phyloP scores from a whole-genome alignment of 179 eudicot species.

The Amaranthus tricolor region DNA sequence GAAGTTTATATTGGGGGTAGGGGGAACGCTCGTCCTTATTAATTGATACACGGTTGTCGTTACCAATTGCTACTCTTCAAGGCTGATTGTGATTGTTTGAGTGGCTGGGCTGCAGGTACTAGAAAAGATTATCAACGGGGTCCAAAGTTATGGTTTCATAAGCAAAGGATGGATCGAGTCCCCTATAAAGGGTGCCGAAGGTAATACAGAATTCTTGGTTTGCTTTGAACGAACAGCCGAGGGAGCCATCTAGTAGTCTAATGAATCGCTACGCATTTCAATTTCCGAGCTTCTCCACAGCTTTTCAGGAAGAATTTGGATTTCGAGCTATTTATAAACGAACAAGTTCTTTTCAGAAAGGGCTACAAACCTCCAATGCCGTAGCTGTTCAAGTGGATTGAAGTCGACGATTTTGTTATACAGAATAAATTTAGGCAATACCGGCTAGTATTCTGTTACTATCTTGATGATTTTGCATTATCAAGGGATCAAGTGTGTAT shows the following conservation, averaged over 20 bases:
- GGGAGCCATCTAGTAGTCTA: constrained; percentile 11
- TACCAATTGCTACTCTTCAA: not conserved
- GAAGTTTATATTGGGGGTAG: too few relatives aligned
- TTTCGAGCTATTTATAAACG: too few relatives aligned
- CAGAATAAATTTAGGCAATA: too few relatives aligned
- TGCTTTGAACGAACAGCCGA: constrained; percentile 48
- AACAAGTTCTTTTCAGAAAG: not conserved
- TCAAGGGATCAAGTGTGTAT: too few relatives aligned
- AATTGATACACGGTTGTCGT: not conserved
- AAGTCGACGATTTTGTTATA: not conserved
- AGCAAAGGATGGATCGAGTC: constrained; percentile 92
- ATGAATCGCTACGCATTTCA: not conserved
- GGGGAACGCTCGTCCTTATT: too few relatives aligned
- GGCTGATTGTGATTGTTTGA: not conserved
- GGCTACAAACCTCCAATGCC: not conserved
- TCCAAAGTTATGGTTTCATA: constrained; percentile 63
- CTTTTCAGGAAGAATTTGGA: not conserved
- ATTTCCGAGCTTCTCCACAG: not conserved
- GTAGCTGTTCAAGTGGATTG: not conserved
- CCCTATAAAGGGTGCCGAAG: constrained; percentile 93
- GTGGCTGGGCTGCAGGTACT: constrained; percentile 48
- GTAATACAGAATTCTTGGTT: constrained; percentile 83
- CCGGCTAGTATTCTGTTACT: not conserved
- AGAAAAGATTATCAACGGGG: constrained; percentile 70
- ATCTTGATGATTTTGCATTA: too few relatives aligned